Evolutionary conservation across 768 basidiomycete species (phyloP).

Genomic region (Cystobasidiopsis lactophilus): DNA sequence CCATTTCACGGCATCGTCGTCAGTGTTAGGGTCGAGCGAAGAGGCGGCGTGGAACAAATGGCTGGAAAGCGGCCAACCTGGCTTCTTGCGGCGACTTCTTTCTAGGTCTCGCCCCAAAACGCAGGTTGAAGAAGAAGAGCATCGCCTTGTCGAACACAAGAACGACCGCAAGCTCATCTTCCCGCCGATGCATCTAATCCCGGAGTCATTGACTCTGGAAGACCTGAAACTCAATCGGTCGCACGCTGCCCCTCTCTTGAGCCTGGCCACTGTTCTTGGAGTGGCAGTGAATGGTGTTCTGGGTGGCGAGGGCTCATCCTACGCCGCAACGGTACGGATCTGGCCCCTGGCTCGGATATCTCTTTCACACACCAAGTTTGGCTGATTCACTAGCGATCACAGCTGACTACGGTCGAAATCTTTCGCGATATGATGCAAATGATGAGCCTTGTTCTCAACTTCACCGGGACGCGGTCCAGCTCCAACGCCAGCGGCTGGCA

Average conservation of each 20-base stretch:
- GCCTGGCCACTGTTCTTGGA: constrained; percentile 1
- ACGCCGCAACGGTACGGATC: constrained; percentile 4
- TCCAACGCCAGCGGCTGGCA: neutral
- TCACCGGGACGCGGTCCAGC: neutral
- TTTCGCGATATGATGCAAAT: constrained; percentile 18
- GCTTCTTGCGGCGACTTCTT: neutral
- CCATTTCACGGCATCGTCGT: constrained; percentile 23
- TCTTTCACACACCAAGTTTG: too few relatives aligned
- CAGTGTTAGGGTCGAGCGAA: constrained; percentile 1
- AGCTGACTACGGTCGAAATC: constrained; percentile 12
- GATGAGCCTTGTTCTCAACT: constrained; percentile 1
- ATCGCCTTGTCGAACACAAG: neutral
- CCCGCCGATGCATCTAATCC: constrained; percentile 18
- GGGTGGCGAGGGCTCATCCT: constrained; percentile 7
- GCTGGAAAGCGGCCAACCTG: neutral
- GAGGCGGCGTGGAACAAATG: constrained; percentile 3
- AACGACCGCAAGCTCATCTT: constrained; percentile 12
- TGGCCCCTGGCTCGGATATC: too few relatives aligned
- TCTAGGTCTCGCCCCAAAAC: neutral
- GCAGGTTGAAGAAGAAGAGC: neutral
- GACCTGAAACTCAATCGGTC: constrained; percentile 17
- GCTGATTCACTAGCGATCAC: too few relatives aligned
- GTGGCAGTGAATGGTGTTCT: constrained; percentile 9
- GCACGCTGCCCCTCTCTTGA: constrained; percentile 5
- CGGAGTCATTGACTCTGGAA: constrained; percentile 11